Evolutionary conservation across 2,329 filamentous ascomycete genomes (phyloP), one percentile per base, ranked within the genome.

Genomic region (Nothopassalora personata): DNA sequence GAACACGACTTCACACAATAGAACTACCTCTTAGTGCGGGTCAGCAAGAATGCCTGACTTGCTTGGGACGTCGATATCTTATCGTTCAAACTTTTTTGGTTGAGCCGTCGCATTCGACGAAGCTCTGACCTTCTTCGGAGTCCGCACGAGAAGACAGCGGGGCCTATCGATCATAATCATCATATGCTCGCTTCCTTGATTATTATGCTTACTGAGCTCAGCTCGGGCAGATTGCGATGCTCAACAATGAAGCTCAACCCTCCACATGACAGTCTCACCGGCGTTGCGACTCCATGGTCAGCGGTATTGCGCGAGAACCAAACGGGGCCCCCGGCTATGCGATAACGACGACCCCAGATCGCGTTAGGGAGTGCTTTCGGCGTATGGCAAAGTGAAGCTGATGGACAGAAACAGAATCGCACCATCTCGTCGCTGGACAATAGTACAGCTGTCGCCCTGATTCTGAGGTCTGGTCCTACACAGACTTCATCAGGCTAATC

Each of bases 401-500:
- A 8, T 6, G n/a, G 23, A 23, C 23, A 23, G 23, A 23, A 23
- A n/a, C 39, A 49, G 19, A 23, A 45, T 54, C 19, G 39, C 34
- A 19, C 30, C 27, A 34, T 31, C 33, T 46, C 33, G 33, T 43
- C 18, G 5, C 34, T n/a, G 51, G 18, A 15, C 19, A 52, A 34
- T 15, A 33, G 28, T 15, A 50, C 34, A 55, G 57, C 60, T 58
- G 57, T 60, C 60, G 57, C 54, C 58, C 49, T 18, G 34, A 11
- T 18, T 34, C 27, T 31, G 30, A 31, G 49, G 52, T 23, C 53
- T 55, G 31, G 56, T 60, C 52, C 31, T 46, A 59, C 57, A 47
- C 28, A 59, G 39, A 15, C n/a, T 46, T 55, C 57, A 56, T 58
- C 48, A 60, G 55, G 59, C 54, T 34, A 60, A 60, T 30, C 52